Base-by-base conservation (phyloP, 345 rosid genomes). In the Orychophragmus violaceus region DNA sequence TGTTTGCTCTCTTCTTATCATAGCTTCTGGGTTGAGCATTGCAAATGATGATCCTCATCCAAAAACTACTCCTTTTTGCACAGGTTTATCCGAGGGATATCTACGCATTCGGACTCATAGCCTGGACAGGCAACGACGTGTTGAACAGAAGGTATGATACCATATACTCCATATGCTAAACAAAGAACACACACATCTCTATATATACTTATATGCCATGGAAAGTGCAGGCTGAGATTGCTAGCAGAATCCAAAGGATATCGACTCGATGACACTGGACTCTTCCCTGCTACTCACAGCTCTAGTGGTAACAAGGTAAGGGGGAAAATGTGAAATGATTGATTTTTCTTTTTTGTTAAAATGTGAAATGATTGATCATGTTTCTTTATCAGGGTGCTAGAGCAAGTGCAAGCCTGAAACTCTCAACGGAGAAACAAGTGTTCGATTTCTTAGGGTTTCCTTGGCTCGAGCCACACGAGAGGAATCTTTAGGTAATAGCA, bases 91-190 rank as follows among this genome's bases (percentile, higher is more conserved):
- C 99, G 9, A 85, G 82, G 79, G 91, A 85, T 62, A 90, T 88
- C 25, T 76, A 90, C 75, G 95, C 96, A 8, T 90, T 85, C 65
- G 97, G 99, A 72, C 81, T 94, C 61, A 77, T 94, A 80, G 87
- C 95, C 5, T 90, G 99, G 99, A 94, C 97, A 8, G 99, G 99
- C 36, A 87, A 90, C 80, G 97, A 90, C 27, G 95, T 90, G 35
- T 66, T 94, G 56, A 94, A 94, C 78, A 78, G 99, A 71, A 84
- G 97, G 99, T 85, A 82, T 27, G 44, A 28, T 30, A 35, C n/a
- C n/a, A n/a, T n/a, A 12, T 32, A 41, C 6, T 41, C 23, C 57
- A 14, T 28, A 14, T 33, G 14, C 30, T 45, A 64, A 14, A 32
- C 0, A 13, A 53, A 21, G 3, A 28, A 29, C 6, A 22, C n/a